Percentiles rank a stretch among this genome's conserved stretches.
Conservation (phyloP, 192 early-diverging fungal species). For the Glomus cerebriforme region DNA sequence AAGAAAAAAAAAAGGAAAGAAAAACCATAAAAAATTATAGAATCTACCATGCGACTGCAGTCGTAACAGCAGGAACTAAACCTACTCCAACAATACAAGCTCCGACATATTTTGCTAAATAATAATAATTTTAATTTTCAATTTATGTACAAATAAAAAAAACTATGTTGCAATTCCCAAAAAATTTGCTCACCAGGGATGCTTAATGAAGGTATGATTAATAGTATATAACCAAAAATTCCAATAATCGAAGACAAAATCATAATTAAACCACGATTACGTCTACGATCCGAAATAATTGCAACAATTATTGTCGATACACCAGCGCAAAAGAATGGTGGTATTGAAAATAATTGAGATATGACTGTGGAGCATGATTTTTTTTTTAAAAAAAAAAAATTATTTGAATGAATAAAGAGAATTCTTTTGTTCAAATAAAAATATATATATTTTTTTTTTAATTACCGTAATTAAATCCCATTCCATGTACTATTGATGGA, state of each 20-base stretch:
- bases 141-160: not conserved
- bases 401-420: not conserved
- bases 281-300: not conserved
- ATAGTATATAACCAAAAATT: not conserved
- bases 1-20: constrained; percentile 30
- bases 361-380: constrained; percentile 10
- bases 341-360: constrained; percentile 33
- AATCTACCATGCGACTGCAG: constrained; percentile 50
- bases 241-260: not conserved
- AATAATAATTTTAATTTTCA: constrained; percentile 16
- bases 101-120: constrained; percentile 15
- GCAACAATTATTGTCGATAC: not conserved
- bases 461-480: constrained; percentile 56
- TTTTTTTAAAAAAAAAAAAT: not conserved
- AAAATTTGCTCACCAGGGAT: not conserved
- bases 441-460: not conserved
- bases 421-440: not conserved
- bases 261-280: not conserved
- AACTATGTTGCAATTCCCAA: not conserved
- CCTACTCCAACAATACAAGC: not conserved
- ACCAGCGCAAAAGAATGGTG: constrained; percentile 36
- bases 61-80: not conserved
- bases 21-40: constrained; percentile 42
- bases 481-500: constrained; percentile 68
- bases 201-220: not conserved